These are phyloP conservation scores for Penicillium sp. DNA, from an alignment of 2,329 filamentous ascomycete genomes.

Conservation along the genomic window DNA sequence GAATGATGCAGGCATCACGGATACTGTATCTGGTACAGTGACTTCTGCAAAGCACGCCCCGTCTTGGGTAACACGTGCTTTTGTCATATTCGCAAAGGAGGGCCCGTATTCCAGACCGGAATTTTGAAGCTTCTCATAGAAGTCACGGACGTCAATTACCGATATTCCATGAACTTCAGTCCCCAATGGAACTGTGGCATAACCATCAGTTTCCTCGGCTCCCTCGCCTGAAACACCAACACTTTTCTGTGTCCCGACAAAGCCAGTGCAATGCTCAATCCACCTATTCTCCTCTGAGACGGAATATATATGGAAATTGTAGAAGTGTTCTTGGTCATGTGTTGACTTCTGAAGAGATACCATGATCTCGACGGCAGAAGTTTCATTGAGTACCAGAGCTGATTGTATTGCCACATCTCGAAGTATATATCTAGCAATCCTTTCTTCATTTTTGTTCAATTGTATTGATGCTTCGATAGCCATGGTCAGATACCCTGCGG, in stretches of 20 bases:
- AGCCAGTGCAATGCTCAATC: conserved; percentile 29
- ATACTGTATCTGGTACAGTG: conserved; percentile 27
- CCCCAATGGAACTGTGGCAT: background rate
- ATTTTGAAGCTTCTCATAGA: conserved; percentile 28
- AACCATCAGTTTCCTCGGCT: background rate
- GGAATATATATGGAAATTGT: conserved; percentile 26
- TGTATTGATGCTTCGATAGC: conserved; percentile 29
- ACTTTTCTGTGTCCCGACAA: background rate
- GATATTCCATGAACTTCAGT: conserved; percentile 9
- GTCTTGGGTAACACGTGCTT: conserved; percentile 10
- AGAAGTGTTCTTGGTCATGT: conserved; percentile 1
- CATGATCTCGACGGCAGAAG: conserved; percentile 18
- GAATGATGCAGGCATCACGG: conserved; percentile 31
- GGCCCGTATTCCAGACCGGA: conserved; percentile 33
- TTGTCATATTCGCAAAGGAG: conserved; percentile 27
- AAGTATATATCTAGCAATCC: conserved; percentile 12
- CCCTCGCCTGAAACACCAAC: background rate
- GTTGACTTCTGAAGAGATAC: conserved; percentile 11
- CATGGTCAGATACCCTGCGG: conserved; percentile 33
- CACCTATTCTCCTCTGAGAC: conserved; percentile 22
- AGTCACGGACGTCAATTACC: conserved; percentile 19
- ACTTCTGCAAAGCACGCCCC: conserved; percentile 22
- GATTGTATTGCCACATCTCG: conserved; percentile 25
- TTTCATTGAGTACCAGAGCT: conserved; percentile 26
- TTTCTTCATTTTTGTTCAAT: background rate